These are phyloP conservation scores for Penicillium dipodomyicola DNA, from an alignment of 495 filamentous ascomycete species.

Conservation along the genomic window DNA sequence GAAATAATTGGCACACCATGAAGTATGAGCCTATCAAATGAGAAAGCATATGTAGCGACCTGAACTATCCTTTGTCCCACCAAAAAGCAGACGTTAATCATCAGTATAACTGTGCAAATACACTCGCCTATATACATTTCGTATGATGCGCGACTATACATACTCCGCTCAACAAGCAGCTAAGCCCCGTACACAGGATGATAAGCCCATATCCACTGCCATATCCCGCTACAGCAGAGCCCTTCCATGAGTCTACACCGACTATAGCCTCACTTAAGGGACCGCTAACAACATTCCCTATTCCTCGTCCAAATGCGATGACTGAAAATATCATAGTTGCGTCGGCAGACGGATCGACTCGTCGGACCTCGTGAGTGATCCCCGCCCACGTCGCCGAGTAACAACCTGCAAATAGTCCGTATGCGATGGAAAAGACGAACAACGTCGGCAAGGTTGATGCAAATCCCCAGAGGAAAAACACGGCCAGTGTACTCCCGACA, in stretches of 20 bases:
- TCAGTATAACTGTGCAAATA: background rate
- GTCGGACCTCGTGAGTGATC: conserved; percentile 51
- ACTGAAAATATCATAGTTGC: conserved; percentile 55
- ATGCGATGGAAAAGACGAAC: conserved; percentile 57
- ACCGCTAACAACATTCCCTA: conserved; percentile 57
- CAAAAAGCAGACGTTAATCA: background rate
- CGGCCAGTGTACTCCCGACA: conserved; percentile 48
- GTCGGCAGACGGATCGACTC: conserved; percentile 35
- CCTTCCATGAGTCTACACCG: conserved; percentile 19
- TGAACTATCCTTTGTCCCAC: background rate
- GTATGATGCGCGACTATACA: conserved; percentile 24
- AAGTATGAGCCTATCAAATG: background rate
- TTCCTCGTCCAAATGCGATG: conserved; percentile 56
- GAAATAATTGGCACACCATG: background rate
- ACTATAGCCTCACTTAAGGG: conserved; percentile 59
- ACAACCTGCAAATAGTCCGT: conserved; percentile 62
- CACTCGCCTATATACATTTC: conserved; percentile 8
- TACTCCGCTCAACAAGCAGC: conserved; percentile 34
- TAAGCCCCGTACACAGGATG: conserved; percentile 41
- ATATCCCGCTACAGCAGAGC: conserved; percentile 32
- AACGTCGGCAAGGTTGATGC: conserved; percentile 49
- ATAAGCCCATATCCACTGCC: conserved; percentile 41
- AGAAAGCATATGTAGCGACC: background rate
- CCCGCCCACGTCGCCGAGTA: conserved; percentile 58
- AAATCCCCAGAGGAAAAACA: conserved; percentile 66